A percentile compares a stretch with the other conserved stretches of the same genome.
Conservation (phyloP, 371 early-diverging fungal species). For the Mucor racemosus region DNA sequence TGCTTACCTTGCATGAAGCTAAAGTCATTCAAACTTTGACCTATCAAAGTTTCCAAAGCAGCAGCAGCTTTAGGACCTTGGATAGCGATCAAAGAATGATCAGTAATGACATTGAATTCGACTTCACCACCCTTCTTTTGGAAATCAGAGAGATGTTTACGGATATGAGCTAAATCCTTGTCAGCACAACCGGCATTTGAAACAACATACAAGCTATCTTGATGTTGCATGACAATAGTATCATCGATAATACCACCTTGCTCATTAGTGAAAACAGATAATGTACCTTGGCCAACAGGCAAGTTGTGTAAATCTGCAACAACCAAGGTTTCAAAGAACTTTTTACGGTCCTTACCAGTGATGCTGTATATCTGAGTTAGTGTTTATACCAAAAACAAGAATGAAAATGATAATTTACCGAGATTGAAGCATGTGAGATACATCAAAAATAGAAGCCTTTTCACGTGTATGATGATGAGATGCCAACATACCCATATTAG, state of each 20-base stretch:
- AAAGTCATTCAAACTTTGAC: slow-evolving; percentile 66
- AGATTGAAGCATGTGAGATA: slow-evolving; percentile 98
- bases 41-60: slow-evolving; percentile 61
- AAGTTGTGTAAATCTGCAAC: slow-evolving; percentile 88
- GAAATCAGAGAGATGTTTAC: slow-evolving; percentile 75
- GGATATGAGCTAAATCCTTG: slow-evolving; percentile 92
- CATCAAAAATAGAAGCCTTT: slow-evolving; percentile 95
- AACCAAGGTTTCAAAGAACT: slow-evolving; percentile 88
- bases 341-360: slow-evolving; percentile 85
- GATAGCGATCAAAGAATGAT: slow-evolving; percentile 87
- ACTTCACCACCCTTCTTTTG: slow-evolving; percentile 89
- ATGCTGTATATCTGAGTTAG: slow-evolving; percentile 53
- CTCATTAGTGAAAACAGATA: slow-evolving; percentile 94
- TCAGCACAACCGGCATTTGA: slow-evolving; percentile 97
- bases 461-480: slow-evolving; percentile 91
- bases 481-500: slow-evolving; percentile 79
- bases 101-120: slow-evolving; percentile 81
- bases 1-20: slow-evolving; percentile 87
- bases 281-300: slow-evolving; percentile 79
- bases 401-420: slow-evolving; percentile 53
- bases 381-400: neutral
- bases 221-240: slow-evolving; percentile 90
- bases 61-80: slow-evolving; percentile 86
- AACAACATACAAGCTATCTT: slow-evolving; percentile 89
- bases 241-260: slow-evolving; percentile 98